phyloP scores from a whole-genome alignment of 345 rosid genomes.

The Citrus sinensis region DNA sequence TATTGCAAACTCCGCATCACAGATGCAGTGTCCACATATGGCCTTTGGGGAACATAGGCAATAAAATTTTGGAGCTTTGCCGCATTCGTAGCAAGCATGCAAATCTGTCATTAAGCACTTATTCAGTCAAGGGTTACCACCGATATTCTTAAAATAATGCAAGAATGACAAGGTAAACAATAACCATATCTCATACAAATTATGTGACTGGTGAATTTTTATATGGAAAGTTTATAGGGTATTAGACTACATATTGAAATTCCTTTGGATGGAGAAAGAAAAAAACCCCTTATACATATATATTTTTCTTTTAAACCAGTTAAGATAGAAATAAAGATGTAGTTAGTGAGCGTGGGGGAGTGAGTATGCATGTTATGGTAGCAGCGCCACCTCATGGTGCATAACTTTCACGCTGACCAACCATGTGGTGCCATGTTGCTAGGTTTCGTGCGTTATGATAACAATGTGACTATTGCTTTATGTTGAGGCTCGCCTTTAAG shows the following conservation, averaged over 20 bases:
- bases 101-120: constrained; percentile 35
- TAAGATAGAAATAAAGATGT: neutral
- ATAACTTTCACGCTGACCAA: neutral
- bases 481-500: neutral
- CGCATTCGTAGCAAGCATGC: constrained; percentile 45
- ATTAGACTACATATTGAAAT: neutral
- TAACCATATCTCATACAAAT: neutral
- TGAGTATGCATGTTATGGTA: neutral
- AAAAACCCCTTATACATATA: neutral
- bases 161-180: neutral
- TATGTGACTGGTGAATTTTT: neutral
- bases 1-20: constrained; percentile 26
- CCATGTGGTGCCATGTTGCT: neutral
- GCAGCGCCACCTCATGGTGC: neutral
- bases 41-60: constrained; percentile 56
- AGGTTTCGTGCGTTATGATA: neutral
- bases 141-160: neutral
- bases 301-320: neutral
- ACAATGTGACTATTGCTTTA: neutral
- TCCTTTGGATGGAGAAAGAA: neutral
- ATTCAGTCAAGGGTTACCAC: neutral
- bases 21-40: constrained; percentile 40
- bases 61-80: constrained; percentile 33
- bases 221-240: neutral
- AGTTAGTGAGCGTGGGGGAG: neutral